Evolutionary conservation across 345 rosid species (phyloP), one percentile per base, ranked within the genome.

Genomic region (Populus alba): DNA sequence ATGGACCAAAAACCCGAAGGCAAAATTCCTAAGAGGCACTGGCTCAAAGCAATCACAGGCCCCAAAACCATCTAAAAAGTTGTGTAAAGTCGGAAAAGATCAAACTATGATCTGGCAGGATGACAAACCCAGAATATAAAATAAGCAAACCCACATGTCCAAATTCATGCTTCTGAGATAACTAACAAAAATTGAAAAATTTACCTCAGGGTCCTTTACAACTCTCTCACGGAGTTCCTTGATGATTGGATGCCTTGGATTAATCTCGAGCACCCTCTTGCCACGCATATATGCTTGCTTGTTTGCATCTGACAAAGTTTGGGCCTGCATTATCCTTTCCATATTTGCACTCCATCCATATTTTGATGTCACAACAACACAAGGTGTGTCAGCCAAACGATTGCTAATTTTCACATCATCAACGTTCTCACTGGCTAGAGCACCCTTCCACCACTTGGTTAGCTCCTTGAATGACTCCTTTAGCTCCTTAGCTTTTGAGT

Each of bases 301-400:
- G 77, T 70, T 90, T 35, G 97, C 93, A 83, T 96, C 97, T 0
- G 98, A 85, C 37, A 96, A 85, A n/a, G 98, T 96, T 87, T 96
- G 98, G 20, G 99, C 88, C 76, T 92, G 95, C 99, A 96, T 96
- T 73, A 96, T 96, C 85, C 95, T 90, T 85, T 96, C 99, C 99
- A 96, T 92, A 75, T 96, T 96, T 61, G 98, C 92, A 76, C 98
- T 96, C 98, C 98, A 96, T 66, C 99, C 99, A 66, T 82, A 94
- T 83, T 96, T 96, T 1, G 98, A 92, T 3, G 99, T 96, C 68
- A 94, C 97, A 31, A 94, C 99, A 47, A 96, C 93, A 76, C 99
- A 96, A 39, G 98, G 98, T 15, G 98, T 91, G 89, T 92, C 83
- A 69, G 89, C 99, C 89, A 96, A 86, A 38, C 97, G 91, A 85